Evolutionary conservation across 768 basidiomycete species (phyloP).

Genomic region (Gymnopilus junonius): DNA sequence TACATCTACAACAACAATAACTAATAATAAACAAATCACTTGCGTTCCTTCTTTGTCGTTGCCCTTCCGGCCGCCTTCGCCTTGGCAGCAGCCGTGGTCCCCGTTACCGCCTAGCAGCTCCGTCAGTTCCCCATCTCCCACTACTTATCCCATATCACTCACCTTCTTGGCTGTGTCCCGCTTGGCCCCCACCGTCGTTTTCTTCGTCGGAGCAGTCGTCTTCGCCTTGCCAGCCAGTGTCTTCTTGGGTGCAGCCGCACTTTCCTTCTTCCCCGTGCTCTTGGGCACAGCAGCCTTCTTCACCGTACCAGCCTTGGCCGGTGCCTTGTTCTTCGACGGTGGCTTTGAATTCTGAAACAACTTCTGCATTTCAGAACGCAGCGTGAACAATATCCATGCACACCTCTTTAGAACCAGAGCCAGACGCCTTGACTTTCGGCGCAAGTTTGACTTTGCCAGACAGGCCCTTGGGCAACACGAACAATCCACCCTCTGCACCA

Average conservation of each 20-base stretch:
- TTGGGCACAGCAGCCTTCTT: conserved; percentile 41
- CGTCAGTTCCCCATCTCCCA: not conserved
- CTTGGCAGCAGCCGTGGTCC: conserved; percentile 49
- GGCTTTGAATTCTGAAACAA: conserved; percentile 50
- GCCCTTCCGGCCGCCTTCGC: conserved; percentile 43
- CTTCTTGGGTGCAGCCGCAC: conserved; percentile 26
- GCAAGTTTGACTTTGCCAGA: conserved; percentile 63
- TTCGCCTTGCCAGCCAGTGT: conserved; percentile 32
- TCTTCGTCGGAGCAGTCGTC: conserved; percentile 38
- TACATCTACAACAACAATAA: not conserved
- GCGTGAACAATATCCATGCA: conserved; percentile 10
- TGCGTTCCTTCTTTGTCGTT: conserved; percentile 40
- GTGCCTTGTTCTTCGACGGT: conserved; percentile 41
- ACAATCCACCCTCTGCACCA: conserved; percentile 50
- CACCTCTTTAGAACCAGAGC: conserved; percentile 66
- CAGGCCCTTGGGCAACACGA: conserved; percentile 53
- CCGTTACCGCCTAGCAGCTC: conserved; percentile 51
- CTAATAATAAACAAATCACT: conserved; percentile 32
- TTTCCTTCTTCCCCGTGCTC: conserved; percentile 16
- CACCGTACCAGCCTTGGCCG: conserved; percentile 30
- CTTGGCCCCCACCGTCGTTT: conserved; percentile 37
- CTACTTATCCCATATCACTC: not conserved
- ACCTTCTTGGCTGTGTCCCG: conserved; percentile 72
- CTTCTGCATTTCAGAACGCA: conserved; percentile 2
- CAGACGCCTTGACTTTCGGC: conserved; percentile 56